phyloP scores from a whole-genome alignment of 805 yeast species.

The Geotrichum ghanense region DNA sequence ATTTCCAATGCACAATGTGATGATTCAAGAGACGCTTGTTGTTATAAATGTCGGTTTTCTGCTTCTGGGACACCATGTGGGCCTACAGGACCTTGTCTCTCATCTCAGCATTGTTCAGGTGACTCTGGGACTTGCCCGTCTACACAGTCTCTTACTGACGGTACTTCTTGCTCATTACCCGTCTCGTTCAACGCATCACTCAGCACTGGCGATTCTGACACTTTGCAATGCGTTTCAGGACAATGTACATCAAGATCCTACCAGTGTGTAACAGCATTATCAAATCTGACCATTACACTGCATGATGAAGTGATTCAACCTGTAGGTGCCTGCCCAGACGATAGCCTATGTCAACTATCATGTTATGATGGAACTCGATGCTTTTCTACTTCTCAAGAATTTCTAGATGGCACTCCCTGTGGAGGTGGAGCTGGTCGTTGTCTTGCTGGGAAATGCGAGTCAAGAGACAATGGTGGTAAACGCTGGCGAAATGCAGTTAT shows the following conservation, averaged over 20 bases:
- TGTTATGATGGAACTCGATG: constrained; percentile 21
- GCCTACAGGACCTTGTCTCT: constrained; percentile 25
- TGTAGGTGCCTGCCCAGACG: constrained; percentile 21
- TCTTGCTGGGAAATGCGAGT: constrained; percentile 15
- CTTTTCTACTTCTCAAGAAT: constrained; percentile 19
- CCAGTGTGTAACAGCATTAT: constrained; percentile 23
- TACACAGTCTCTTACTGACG: constrained; percentile 18
- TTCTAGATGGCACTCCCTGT: constrained; percentile 27
- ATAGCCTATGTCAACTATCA: constrained; percentile 18
- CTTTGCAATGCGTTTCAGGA: constrained; percentile 23
- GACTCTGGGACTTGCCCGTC: constrained; percentile 23
- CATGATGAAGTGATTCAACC: constrained; percentile 15
- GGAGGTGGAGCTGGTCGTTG: constrained; percentile 22
- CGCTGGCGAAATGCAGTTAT: constrained; percentile 16
- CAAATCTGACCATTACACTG: constrained; percentile 13
- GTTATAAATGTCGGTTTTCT: constrained; percentile 22
- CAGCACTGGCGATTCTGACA: constrained; percentile 1
- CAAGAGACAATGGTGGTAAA: neutral
- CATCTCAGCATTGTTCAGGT: constrained; percentile 25
- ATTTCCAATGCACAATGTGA: constrained; percentile 20
- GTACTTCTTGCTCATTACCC: constrained; percentile 16
- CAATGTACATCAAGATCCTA: constrained; percentile 26
- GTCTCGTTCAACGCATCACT: neutral
- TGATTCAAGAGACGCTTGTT: constrained; percentile 24
- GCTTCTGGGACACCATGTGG: constrained; percentile 19